phyloP scores from a whole-genome alignment of 768 basidiomycete species.

The Boletus subcaerulescens region DNA sequence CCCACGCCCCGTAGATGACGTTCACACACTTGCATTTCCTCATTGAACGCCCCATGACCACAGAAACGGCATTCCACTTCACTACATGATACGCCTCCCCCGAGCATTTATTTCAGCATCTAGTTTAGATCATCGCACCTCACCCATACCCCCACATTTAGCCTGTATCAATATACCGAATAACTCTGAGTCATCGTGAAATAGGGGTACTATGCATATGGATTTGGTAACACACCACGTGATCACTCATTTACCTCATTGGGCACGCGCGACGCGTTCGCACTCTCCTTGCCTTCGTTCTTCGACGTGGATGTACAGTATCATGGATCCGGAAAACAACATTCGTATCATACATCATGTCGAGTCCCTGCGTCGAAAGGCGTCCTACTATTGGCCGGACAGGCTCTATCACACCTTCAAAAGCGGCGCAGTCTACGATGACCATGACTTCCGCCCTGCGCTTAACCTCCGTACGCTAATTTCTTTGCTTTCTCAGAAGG shows the following conservation, averaged over 20 bases:
- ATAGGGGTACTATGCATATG: neutral
- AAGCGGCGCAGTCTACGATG: neutral
- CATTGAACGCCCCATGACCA: neutral
- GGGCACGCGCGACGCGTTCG: conserved; percentile 5
- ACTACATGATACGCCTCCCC: conserved; percentile 1
- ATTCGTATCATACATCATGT: conserved; percentile 20
- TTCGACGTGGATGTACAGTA: neutral
- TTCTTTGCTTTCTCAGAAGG: conserved; percentile 12
- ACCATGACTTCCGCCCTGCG: conserved; percentile 27
- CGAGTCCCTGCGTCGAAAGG: conserved; percentile 28
- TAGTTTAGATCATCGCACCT: conserved; percentile 26
- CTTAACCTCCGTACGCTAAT: conserved; percentile 30
- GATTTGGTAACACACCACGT: conserved; percentile 15
- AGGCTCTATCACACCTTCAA: conserved; percentile 7
- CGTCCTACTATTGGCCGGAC: conserved; percentile 27
- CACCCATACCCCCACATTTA: conserved; percentile 27
- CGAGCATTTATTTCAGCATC: conserved; percentile 26
- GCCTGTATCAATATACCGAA: conserved; percentile 29
- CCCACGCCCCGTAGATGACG: neutral
- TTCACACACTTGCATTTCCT: conserved; percentile 1
- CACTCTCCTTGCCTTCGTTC: conserved; percentile 2
- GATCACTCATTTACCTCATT: neutral
- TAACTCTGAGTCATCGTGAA: neutral
- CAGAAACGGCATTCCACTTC: conserved; percentile 3
- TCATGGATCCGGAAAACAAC: conserved; percentile 7